Evolutionary conservation across 1,284 basidiomycete species (phyloP), one percentile per base, ranked within the genome.

Genomic region (Coniferiporia sulphurascens): DNA sequence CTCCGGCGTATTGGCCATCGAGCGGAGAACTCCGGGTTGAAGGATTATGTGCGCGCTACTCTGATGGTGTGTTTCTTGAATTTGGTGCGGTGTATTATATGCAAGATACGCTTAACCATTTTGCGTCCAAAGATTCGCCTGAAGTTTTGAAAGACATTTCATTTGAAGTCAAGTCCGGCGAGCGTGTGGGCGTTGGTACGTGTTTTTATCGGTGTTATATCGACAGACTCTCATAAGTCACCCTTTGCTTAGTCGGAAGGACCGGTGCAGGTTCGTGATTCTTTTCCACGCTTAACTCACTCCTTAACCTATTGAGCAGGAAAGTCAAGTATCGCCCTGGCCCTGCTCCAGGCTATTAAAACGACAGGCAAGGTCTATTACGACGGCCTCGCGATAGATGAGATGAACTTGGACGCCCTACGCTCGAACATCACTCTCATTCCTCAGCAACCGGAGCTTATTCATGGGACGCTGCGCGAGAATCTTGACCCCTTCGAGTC

Each of bases 361-460:
- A 77, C 75, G 12, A 68, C 70, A 12, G 78, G 78, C 8, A 68
- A 67, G n/a, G 73, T 79, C 15, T 64, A 65, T 52, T 78, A 76
- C 58, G 77, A 78, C 51, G 69, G 68, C 15, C 27, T 69, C 3
- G 41, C 56, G 8, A 70, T 64, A 4, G 27, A 67, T 48, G 60
- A 70, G 19, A 69, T 78, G 63, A 78, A 79, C 61, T 67, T 81
- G 5, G 72, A 78, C 45, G 73, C 73, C 21, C 66, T 83, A 21
- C 69, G 80, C 17, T 70, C 71, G 1, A 70, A 73, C 53, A 73
- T 82, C 53, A 80, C 78, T 17, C 75, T 79, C 63, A 79, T 80
- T 34, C 78, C 78, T 2, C 79, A 81, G 63, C 77, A 80, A 60
- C 77, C 78, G 0, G 64, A 66, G 36, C 62, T 69, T 34, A 56